Conservation (phyloP, 2,329 filamentous ascomycete species). For the Diaporthe sp. region DNA sequence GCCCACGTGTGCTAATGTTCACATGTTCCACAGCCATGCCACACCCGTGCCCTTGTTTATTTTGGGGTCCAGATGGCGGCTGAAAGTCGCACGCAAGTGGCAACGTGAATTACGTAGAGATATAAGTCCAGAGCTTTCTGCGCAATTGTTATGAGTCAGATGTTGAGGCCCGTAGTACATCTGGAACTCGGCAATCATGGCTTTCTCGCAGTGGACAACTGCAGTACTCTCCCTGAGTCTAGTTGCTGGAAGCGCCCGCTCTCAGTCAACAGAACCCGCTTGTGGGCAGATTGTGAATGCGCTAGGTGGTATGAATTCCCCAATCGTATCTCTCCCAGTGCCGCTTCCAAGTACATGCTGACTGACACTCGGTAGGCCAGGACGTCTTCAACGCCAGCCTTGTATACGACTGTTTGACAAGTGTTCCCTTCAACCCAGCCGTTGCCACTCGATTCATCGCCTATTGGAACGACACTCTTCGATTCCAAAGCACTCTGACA, state of each 20-base stretch:
- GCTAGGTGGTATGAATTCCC: background rate
- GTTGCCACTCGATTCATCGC: conserved; percentile 7
- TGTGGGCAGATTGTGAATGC: conserved; percentile 8
- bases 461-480: conserved; percentile 11
- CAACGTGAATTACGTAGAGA: background rate
- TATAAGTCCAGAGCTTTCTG: background rate
- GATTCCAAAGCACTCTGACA: conserved; percentile 1
- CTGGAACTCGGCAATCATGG: background rate
- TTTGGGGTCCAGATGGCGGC: conserved; percentile 3
- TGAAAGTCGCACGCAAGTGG: background rate
- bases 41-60: background rate
- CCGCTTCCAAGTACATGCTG: background rate
- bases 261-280: conserved; percentile 9
- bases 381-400: conserved; percentile 15
- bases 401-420: background rate
- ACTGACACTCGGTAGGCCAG: background rate
- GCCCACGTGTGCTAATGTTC: background rate
- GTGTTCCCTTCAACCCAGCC: background rate
- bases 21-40: background rate
- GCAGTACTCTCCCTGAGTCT: background rate
- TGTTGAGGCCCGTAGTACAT: background rate
- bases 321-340: fast-evolving
- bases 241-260: background rate
- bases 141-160: too few relatives aligned
- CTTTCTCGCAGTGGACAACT: background rate